Evolutionary conservation across 202 grass and related monocot species (phyloP).

Genomic region (Elaeis oleifera): DNA sequence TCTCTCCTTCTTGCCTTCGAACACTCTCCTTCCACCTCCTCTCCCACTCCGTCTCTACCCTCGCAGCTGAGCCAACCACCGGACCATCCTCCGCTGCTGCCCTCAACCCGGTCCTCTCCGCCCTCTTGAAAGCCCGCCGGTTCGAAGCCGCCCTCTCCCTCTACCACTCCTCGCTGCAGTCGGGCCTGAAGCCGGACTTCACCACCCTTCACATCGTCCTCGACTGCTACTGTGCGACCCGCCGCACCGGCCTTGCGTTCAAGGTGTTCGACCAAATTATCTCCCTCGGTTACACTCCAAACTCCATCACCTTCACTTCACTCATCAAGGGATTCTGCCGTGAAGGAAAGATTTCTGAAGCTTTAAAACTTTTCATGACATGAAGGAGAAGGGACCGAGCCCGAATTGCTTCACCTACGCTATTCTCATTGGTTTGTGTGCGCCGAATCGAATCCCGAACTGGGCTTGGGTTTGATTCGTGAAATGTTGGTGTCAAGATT

Average conservation of each 20-base stretch:
- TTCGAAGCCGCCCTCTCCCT: too few species aligned
- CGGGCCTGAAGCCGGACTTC: background rate
- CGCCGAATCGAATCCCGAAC: background rate
- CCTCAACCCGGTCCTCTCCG: too few species aligned
- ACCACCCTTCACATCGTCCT: too few species aligned
- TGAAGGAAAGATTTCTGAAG: background rate
- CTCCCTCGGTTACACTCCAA: too few species aligned
- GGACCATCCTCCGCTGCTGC: too few species aligned
- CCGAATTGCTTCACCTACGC: constrained; percentile 6
- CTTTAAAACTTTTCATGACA: background rate
- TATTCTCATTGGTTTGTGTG: constrained; percentile 6
- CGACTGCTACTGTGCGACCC: background rate
- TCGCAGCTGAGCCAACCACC: too few species aligned
- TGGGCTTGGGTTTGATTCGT: background rate
- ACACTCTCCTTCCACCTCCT: background rate
- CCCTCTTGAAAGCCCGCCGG: background rate
- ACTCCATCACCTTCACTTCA: background rate
- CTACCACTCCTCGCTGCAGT: too few species aligned
- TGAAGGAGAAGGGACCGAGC: background rate
- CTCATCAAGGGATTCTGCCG: constrained; percentile 11
- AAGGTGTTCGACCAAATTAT: background rate
- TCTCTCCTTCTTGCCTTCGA: too few species aligned
- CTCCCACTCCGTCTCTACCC: background rate
- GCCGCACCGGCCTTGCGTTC: background rate
- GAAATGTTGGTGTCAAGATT: constrained; percentile 2